Conservation (phyloP, 495 filamentous ascomycete genomes). For the Aspergillus conjunctus region DNA sequence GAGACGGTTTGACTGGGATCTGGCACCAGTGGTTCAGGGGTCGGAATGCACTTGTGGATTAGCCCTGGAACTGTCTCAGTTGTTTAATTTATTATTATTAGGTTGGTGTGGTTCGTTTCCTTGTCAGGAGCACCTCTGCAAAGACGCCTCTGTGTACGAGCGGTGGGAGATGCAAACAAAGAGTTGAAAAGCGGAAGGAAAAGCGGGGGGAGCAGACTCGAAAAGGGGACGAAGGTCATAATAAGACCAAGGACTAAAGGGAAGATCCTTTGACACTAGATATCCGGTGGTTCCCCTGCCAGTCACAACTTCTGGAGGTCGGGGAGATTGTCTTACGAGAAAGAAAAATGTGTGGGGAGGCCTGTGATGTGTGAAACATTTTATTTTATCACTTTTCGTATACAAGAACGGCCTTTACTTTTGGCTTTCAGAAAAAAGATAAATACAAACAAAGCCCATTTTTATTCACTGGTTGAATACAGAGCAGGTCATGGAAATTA, state of each 20-base stretch:
- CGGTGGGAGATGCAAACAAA: background rate
- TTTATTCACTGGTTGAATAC: too few species aligned
- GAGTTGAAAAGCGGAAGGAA: conserved; percentile 7
- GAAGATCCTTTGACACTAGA: conserved; percentile 11
- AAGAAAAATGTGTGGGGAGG: conserved; percentile 1
- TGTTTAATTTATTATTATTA: background rate
- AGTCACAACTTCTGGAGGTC: background rate
- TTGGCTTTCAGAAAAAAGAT: too few species aligned
- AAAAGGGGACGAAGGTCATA: conserved; percentile 9
- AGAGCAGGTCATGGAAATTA: too few species aligned
- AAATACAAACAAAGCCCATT: too few species aligned
- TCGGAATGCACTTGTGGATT: conserved; percentile 2
- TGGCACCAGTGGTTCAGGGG: conserved; percentile 24
- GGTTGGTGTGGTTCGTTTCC: background rate
- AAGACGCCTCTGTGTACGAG: conserved; percentile 11
- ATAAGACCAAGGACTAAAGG: conserved; percentile 5
- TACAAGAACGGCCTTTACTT: too few species aligned
- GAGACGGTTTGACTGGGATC: conserved; percentile 21
- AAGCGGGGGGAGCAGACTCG: conserved; percentile 9
- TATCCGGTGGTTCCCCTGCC: background rate
- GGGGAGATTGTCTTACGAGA: background rate
- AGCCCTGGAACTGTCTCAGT: background rate
- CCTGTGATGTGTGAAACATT: too few species aligned
- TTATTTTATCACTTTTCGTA: too few species aligned
- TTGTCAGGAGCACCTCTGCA: conserved; percentile 8